A percentile compares a stretch with the other conserved stretches of the same genome.
phyloP scores from a whole-genome alignment of 331 rosid genomes.

The Spiraea crenata region DNA sequence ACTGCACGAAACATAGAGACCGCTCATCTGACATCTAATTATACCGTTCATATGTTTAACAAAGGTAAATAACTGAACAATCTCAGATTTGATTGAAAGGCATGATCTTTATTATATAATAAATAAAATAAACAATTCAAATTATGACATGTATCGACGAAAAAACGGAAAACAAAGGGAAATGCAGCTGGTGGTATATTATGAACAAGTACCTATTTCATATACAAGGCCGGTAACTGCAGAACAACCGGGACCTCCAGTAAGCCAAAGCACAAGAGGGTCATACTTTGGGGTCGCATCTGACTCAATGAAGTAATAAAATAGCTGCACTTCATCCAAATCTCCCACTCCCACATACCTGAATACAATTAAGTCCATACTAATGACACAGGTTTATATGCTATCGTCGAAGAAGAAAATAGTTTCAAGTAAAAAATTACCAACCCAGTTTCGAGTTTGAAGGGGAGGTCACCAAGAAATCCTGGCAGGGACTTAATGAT shows the following conservation, averaged over 20 bases:
- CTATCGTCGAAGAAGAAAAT: neutral
- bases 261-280: slow-evolving; percentile 21
- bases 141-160: too few species aligned
- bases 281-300: neutral
- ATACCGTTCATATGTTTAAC: too few species aligned
- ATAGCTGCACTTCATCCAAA: slow-evolving; percentile 2
- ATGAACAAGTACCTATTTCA: slow-evolving; percentile 7
- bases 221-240: neutral
- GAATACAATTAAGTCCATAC: neutral
- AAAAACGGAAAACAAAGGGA: too few species aligned
- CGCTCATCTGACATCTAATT: too few species aligned
- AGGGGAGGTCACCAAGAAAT: neutral
- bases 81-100: too few species aligned
- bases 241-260: slow-evolving; percentile 21
- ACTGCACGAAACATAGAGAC: too few species aligned
- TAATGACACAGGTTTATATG: neutral
- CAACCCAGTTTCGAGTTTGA: neutral
- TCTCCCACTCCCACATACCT: slow-evolving; percentile 24
- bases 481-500: slow-evolving; percentile 15
- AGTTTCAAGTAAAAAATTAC: neutral
- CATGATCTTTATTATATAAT: too few species aligned
- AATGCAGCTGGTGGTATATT: too few species aligned
- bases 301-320: slow-evolving; percentile 12
- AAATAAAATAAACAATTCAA: too few species aligned
- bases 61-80: too few species aligned